A percentile compares a stretch with the other conserved stretches of the same genome.
These are phyloP conservation scores for Piromyces finnis DNA, from an alignment of 192 early-diverging fungal genomes.

Conservation along the genomic window DNA sequence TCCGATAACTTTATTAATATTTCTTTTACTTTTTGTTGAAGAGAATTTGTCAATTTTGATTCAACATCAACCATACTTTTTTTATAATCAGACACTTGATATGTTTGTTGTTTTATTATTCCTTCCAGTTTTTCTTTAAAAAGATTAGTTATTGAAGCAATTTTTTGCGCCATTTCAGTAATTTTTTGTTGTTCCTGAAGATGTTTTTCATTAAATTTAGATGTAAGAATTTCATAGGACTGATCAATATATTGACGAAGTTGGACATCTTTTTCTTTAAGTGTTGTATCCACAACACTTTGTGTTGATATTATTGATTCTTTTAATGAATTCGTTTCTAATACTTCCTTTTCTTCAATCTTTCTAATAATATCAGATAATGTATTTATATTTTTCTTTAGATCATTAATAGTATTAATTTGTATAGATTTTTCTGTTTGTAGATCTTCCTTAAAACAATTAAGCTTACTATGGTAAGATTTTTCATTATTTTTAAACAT, in stretches of 20 bases:
- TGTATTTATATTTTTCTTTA: not conserved
- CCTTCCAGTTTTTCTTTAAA: not conserved
- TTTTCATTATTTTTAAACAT: not conserved
- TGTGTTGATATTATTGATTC: not conserved
- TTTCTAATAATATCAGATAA: not conserved
- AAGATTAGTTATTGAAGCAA: not conserved
- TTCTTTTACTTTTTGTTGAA: not conserved
- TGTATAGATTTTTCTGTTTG: not conserved
- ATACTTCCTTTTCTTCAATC: not conserved
- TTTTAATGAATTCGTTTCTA: not conserved
- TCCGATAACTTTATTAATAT: not conserved
- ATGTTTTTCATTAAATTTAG: not conserved
- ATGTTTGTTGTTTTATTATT: not conserved
- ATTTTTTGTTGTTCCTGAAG: not conserved
- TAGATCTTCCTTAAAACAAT: not conserved
- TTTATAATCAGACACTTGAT: not conserved
- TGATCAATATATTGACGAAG: not conserved
- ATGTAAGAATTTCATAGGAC: not conserved
- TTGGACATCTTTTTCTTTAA: not conserved
- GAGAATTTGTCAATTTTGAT: not conserved
- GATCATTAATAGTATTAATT: not conserved
- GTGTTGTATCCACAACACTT: not conserved
- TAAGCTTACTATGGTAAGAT: not conserved
- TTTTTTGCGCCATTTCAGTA: not conserved
- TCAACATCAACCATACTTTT: not conserved